A percentile compares a stretch with the other conserved stretches of the same genome.
These are phyloP conservation scores for Cicer cuneatum DNA, from an alignment of 306 rosid genomes.

Conservation along the genomic window DNA sequence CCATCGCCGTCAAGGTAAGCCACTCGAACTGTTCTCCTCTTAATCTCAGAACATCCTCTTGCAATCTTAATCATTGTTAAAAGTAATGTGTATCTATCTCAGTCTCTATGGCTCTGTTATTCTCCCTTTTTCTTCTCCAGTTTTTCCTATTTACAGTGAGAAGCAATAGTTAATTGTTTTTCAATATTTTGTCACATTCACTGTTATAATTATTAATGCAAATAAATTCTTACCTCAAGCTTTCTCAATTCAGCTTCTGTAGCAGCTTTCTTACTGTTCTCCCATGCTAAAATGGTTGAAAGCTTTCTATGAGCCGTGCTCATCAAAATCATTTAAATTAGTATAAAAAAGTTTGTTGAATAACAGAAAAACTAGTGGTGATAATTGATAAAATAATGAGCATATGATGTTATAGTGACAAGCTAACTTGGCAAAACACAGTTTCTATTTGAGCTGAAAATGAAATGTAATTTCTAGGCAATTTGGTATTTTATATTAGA, in stretches of 20 bases:
- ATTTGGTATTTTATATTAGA: neutral
- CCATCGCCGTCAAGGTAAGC: no score
- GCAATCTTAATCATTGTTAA: no score
- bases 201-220: neutral
- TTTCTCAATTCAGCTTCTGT: slow-evolving; percentile 72
- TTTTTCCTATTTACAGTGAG: slow-evolving; percentile 59
- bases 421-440: slow-evolving; percentile 1
- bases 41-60: no score
- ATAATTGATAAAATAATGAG: slow-evolving; percentile 3
- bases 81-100: no score
- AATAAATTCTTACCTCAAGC: slow-evolving; percentile 62
- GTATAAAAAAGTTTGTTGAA: neutral
- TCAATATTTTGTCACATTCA: no score
- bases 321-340: slow-evolving; percentile 38
- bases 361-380: neutral
- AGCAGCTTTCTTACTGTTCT: slow-evolving; percentile 72
- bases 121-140: slow-evolving; percentile 88
- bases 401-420: neutral
- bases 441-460: neutral
- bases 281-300: slow-evolving; percentile 77
- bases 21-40: no score
- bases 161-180: neutral
- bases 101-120: no score
- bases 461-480: neutral
- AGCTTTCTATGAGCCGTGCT: slow-evolving; percentile 74